Percentiles rank a stretch among this genome's conserved stretches.
These are phyloP conservation scores for Batkoa obscura DNA, from an alignment of 371 early-diverging fungal species.

Conservation along the genomic window DNA sequence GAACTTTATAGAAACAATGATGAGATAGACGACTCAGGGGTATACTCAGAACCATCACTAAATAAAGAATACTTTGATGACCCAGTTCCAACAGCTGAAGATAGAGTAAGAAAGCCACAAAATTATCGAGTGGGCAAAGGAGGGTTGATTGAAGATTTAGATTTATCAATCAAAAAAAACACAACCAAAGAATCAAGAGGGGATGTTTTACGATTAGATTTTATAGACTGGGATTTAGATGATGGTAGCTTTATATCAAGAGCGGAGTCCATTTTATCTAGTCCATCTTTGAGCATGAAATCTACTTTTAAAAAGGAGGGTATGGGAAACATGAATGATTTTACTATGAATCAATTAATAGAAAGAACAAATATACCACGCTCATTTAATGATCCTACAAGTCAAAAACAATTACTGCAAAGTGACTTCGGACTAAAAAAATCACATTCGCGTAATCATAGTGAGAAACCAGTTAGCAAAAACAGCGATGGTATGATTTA, in stretches of 20 bases:
- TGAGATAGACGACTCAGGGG: background rate
- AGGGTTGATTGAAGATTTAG: constrained; percentile 4
- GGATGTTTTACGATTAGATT: constrained; percentile 2
- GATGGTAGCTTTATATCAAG: no score
- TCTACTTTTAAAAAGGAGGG: background rate
- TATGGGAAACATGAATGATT: background rate
- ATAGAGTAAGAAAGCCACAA: background rate
- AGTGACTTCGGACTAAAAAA: no score
- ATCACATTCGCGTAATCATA: constrained; percentile 2
- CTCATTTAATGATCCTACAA: background rate
- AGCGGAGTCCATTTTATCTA: background rate
- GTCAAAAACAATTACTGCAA: background rate
- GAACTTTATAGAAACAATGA: no score
- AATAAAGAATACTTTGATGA: background rate
- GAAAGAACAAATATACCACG: background rate
- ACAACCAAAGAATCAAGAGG: background rate
- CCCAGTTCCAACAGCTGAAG: background rate
- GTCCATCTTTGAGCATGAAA: no score
- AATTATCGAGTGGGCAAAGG: constrained; percentile 5
- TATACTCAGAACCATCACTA: background rate
- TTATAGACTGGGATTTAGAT: constrained; percentile 4
- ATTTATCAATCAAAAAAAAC: constrained; percentile 1
- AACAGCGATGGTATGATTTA: background rate
- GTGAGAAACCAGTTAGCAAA: background rate
- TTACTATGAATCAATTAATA: background rate